These are phyloP conservation scores for Yamadazyma conglobata DNA, from an alignment of 1,139 yeast genomes.

Conservation along the genomic window DNA sequence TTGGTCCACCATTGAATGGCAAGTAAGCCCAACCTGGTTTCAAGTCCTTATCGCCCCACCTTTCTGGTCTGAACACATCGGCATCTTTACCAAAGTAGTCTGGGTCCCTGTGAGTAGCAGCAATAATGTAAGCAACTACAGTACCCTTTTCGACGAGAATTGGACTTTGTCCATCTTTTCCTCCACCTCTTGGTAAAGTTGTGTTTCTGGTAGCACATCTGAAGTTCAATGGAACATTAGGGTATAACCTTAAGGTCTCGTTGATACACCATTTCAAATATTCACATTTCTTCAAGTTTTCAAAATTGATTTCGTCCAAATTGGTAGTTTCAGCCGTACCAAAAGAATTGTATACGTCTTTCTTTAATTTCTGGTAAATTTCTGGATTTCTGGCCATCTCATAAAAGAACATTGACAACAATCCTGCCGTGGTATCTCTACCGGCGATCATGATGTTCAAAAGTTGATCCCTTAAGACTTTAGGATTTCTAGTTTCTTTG, in stretches of 20 bases:
- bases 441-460: conserved; percentile 33
- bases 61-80: conserved; percentile 45
- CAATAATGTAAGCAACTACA: conserved; percentile 41
- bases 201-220: conserved; percentile 45
- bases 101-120: conserved; percentile 43
- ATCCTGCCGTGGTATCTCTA: conserved; percentile 31
- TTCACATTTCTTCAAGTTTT: conserved; percentile 41
- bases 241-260: conserved; percentile 53
- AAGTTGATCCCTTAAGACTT: conserved; percentile 25
- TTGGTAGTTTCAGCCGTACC: conserved; percentile 36
- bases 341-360: conserved; percentile 19
- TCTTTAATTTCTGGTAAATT: conserved; percentile 21
- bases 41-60: conserved; percentile 27
- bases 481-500: conserved; percentile 24
- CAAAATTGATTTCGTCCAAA: conserved; percentile 39
- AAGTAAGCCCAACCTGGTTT: conserved; percentile 51
- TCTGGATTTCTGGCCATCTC: conserved; percentile 23
- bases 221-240: conserved; percentile 53
- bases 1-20: conserved; percentile 62
- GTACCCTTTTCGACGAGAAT: conserved; percentile 46
- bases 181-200: conserved; percentile 53
- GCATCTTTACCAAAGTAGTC: conserved; percentile 49
- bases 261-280: conserved; percentile 45
- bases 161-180: conserved; percentile 39
- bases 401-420: conserved; percentile 24